Conservation (phyloP, 495 filamentous ascomycete genomes). For the Podospora australis region DNA sequence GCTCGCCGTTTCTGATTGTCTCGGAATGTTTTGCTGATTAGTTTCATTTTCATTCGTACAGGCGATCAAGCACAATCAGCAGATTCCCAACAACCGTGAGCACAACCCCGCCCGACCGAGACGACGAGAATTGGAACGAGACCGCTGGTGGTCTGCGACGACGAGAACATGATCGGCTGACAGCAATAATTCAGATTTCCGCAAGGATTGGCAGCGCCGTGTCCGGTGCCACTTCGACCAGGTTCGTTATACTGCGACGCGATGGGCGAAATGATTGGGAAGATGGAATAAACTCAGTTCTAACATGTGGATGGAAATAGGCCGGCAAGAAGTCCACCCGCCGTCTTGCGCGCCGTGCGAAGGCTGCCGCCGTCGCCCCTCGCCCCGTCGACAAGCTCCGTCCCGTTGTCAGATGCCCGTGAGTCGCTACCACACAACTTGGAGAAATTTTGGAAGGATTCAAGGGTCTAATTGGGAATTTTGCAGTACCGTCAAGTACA, state of each 20-base stretch:
- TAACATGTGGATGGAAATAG: conserved; percentile 52
- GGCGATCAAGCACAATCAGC: conserved; percentile 99
- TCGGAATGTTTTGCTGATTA: neutral
- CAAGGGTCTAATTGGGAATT: conserved; percentile 26
- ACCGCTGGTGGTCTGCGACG: conserved; percentile 3
- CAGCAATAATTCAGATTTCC: conserved; percentile 67
- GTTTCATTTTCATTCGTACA: conserved; percentile 4
- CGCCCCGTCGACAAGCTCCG: conserved; percentile 95
- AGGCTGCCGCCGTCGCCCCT: conserved; percentile 90
- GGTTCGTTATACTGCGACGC: conserved; percentile 50
- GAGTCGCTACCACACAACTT: conserved; percentile 11
- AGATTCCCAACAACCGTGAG: conserved; percentile 95
- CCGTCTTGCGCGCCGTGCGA: conserved; percentile 79
- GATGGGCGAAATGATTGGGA: neutral
- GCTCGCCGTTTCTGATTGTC: conserved; percentile 16
- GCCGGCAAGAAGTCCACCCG: conserved; percentile 89
- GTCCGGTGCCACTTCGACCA: conserved; percentile 98
- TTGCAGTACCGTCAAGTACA: conserved; percentile 70
- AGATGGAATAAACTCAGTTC: conserved; percentile 16
- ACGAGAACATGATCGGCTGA: conserved; percentile 16
- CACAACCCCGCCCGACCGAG: conserved; percentile 24
- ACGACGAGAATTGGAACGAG: conserved; percentile 16
- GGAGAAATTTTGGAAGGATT: neutral
- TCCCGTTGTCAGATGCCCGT: conserved; percentile 88
- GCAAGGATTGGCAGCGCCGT: conserved; percentile 99